Percentiles rank a stretch among this genome's conserved stretches.
phyloP scores from a whole-genome alignment of 306 rosid genomes.

The Vigna radiata region DNA sequence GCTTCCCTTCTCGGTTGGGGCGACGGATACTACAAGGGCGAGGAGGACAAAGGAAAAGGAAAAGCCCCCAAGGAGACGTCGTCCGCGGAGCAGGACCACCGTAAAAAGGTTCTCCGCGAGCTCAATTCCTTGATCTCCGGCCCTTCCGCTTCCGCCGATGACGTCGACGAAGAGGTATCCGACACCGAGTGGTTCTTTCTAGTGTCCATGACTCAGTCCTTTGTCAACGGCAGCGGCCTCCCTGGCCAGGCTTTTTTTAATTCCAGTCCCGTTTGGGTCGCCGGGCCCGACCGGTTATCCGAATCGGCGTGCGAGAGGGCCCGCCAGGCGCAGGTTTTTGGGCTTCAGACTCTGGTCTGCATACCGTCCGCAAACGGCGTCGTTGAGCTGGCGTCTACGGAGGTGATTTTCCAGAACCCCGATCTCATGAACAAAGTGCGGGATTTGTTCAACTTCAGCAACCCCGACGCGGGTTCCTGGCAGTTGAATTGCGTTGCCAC shows the following conservation, averaged over 20 bases:
- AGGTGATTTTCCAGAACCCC: conserved; percentile 59
- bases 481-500: conserved; percentile 46
- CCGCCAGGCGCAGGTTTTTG: conserved; percentile 66
- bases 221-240: conserved; percentile 66
- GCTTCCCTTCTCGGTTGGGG: conserved; percentile 82
- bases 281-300: conserved; percentile 60
- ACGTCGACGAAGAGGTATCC: conserved; percentile 85
- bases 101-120: conserved; percentile 83
- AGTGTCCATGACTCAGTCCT: conserved; percentile 90
- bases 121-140: conserved; percentile 87
- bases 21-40: conserved; percentile 91
- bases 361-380: conserved; percentile 83
- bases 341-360: conserved; percentile 79
- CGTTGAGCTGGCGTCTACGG: conserved; percentile 85
- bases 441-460: conserved; percentile 76
- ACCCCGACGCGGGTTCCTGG: conserved; percentile 66
- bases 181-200: conserved; percentile 97
- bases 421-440: conserved; percentile 84
- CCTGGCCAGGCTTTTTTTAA: conserved; percentile 74
- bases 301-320: conserved; percentile 73
- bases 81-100: conserved; percentile 73
- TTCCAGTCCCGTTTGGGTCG: conserved; percentile 69
- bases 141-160: conserved; percentile 53
- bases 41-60: conserved; percentile 61
- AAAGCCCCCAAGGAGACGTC: conserved; percentile 58